Conservation (phyloP, 228 moss, liverwort and hornwort species). For the Sphagnum magellanicum region DNA sequence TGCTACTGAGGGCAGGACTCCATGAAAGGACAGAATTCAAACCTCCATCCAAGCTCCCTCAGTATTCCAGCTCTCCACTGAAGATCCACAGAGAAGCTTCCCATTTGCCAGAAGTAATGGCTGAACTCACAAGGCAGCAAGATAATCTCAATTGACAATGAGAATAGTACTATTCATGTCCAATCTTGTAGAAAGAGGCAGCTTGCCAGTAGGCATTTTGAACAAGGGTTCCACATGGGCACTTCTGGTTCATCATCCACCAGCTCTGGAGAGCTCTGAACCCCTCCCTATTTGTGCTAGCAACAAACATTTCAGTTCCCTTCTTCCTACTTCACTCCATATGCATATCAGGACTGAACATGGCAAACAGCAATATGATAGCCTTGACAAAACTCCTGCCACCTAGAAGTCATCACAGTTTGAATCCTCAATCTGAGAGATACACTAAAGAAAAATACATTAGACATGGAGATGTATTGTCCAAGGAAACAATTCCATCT, state of each 20-base stretch:
- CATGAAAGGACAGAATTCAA: not conserved
- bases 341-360: no score
- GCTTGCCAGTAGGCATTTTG: conserved; percentile 66
- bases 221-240: conserved; percentile 91
- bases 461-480: no score
- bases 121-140: conserved; percentile 13
- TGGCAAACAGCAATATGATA: no score
- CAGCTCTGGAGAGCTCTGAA: conserved; percentile 46
- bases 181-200: conserved; percentile 80
- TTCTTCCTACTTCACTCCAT: not conserved
- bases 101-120: conserved; percentile 69
- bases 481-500: no score
- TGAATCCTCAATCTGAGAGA: no score
- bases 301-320: conserved; percentile 5
- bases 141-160: no score
- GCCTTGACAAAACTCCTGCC: no score
- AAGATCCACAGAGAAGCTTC: conserved; percentile 79
- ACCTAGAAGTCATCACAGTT: no score
- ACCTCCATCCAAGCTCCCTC: conserved; percentile 98
- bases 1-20: no score
- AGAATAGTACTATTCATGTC: conserved; percentile 28
- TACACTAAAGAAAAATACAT: no score
- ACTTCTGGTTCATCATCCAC: conserved; percentile 47
- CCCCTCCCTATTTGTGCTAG: conserved; percentile 32
- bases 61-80: conserved; percentile 89